Evolutionary conservation across 1,139 yeast species (phyloP), one percentile per base, ranked within the genome.

Genomic region (Debaryomycetaceae sp.): DNA sequence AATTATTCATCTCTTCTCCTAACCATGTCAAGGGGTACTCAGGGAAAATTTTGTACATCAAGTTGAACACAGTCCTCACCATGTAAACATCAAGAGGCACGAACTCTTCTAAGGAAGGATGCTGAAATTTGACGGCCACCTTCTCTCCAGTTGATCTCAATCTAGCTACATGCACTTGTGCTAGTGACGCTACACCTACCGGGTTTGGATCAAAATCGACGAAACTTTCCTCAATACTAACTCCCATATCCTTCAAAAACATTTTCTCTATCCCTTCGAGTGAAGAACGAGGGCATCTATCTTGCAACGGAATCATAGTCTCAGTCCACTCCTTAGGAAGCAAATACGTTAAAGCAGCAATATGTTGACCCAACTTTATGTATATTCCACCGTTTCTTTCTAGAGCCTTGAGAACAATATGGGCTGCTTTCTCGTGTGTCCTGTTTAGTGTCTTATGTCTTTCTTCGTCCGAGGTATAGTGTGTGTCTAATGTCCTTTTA

Each of bases 71-170:
- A 4, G 81, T 72, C 49, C 80, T 78, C 2, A 97, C 90, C 62
- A 93, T 68, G 56, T 79, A 72, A 6, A 93, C 83, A 66, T 93
- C 99, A 31, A 93, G 66, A 0, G 99, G 98, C 6, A 93, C 96
- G 68, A 87, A 93, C 55, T 87, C 90, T 43, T 82, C 78, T 42
- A 93, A 71, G 6, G 90, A 78, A 0, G 99, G 99, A 64, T 93
- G 99, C 61, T 93, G 99, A 36, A 93, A 78, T 59, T 95, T 93
- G 23, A 93, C 96, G 0, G 99, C 99, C 1, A 91, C 98, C 55
- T 76, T 79, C 53, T 84, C 78, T 1, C 89, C 90, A 5, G 72
- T 76, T 3, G 64, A 68, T 46, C 70, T 76, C 45, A 91, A 63
- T 1, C 65, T 76, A 0, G 96, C 99, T 38, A 75, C 69, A 64